Base-by-base conservation (phyloP, 1,139 yeast species). In the Debaryomyces singareniensis region DNA sequence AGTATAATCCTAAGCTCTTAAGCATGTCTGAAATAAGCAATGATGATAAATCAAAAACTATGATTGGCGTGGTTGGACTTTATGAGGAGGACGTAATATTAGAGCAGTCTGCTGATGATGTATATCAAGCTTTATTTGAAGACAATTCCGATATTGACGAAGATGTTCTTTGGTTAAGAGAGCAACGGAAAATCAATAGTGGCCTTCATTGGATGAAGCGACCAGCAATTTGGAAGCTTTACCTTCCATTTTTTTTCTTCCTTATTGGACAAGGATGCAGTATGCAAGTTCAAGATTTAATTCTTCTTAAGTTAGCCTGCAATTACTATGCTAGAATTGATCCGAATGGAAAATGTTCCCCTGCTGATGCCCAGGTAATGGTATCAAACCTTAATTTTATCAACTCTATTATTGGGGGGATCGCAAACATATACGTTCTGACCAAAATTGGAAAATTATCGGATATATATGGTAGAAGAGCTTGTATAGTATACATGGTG, bases 381-480 rank as follows among this genome's bases (percentile, higher is more conserved):
- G 49, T 63, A 30, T 61, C 68, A 13, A 54, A 63, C 39, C 55
- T 61, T 37, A 58, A 53, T 29, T 49, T 61, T 42, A 53, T 47
- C n/a, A 48, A 44, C 29, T 39, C 45, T 7, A 36, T 62, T 3
- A 38, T 54, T n/a, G 35, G 47, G 11, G 63, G 58, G 4, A 31
- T 54, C 4, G 43, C 58, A 12, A 55, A 56, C 42, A 49, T 68
- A 26, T 32, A 66, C 5, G 68, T 70, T 3, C 53, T 66, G 37
- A 67, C 69, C 3, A 67, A 69, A 38, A 47, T 76, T 7, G 85
- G 86, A 0, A 68, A 72, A n/a, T 44, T 74, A 20, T 75, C 85
- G 4, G 93, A 83, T 50, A 56, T 68, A 26, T 60, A 68, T 36
- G 94, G 94, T 0, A 58, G 93, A 28, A 71, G 63, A 36, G 58